Conservation (phyloP, 441 rosid species). For the Melastoma candidum region DNA sequence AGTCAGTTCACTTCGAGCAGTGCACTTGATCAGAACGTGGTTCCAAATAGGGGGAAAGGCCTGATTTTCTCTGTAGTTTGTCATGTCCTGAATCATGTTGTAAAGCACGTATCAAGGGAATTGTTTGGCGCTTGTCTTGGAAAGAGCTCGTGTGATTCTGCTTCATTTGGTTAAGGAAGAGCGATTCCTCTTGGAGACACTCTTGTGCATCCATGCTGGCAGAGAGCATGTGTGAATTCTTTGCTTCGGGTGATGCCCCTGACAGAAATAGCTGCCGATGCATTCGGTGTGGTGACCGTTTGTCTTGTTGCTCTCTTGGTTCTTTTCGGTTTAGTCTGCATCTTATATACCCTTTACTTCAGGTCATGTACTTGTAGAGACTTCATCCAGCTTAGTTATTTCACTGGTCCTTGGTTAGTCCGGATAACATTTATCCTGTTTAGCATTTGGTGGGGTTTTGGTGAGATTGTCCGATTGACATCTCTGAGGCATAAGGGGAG, state of each 20-base stretch:
- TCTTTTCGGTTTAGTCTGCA: constrained; percentile 70
- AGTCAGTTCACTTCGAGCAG: too few relatives aligned
- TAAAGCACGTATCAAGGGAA: constrained; percentile 4
- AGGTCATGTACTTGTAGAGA: constrained; percentile 50
- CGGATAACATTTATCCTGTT: constrained; percentile 64
- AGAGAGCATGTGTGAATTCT: constrained; percentile 97
- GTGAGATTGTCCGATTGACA: constrained; percentile 71
- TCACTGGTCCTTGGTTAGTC: constrained; percentile 87
- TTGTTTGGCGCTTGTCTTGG: constrained; percentile 11
- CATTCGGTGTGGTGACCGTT: constrained; percentile 94
- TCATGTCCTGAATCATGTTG: background rate
- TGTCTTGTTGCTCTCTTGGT: constrained; percentile 68
- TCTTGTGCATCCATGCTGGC: constrained; percentile 92
- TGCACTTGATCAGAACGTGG: too few relatives aligned
- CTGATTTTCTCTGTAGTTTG: too few relatives aligned
- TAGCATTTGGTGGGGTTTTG: constrained; percentile 82
- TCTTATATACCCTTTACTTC: constrained; percentile 68
- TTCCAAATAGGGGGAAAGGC: too few relatives aligned
- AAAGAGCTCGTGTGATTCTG: constrained; percentile 18
- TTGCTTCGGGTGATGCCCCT: constrained; percentile 99
- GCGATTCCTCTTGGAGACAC: constrained; percentile 23
- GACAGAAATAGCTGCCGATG: constrained; percentile 87
- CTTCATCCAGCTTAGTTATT: constrained; percentile 50
- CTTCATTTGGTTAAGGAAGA: constrained; percentile 13
- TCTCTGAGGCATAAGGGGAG: constrained; percentile 53